Conservation (phyloP, 2,329 filamentous ascomycete species). For the Curvularia sp. region DNA sequence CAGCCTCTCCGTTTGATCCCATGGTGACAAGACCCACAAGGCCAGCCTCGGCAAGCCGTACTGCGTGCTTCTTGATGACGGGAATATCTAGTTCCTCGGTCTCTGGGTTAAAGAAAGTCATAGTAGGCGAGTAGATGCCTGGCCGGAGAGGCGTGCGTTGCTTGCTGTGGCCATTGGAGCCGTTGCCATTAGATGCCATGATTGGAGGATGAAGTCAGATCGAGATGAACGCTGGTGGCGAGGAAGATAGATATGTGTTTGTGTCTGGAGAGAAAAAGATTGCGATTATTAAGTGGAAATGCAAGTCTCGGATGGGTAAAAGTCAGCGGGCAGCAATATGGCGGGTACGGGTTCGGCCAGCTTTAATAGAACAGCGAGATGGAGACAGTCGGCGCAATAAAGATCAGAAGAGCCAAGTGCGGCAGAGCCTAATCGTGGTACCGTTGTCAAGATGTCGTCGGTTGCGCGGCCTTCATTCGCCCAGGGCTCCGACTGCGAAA, state of each 20-base stretch:
- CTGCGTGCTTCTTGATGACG: slow-evolving; percentile 79
- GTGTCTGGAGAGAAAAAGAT: not conserved
- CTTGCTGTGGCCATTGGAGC: slow-evolving; percentile 47
- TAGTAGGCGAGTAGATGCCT: slow-evolving; percentile 86
- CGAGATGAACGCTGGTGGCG: slow-evolving; percentile 2
- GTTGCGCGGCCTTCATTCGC: slow-evolving; percentile 39
- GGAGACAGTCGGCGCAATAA: slow-evolving; percentile 45
- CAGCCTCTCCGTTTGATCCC: slow-evolving; percentile 90
- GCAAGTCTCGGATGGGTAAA: slow-evolving; percentile 25
- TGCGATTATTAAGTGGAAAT: slow-evolving; percentile 7
- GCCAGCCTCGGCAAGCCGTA: slow-evolving; percentile 77
- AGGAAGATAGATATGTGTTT: not conserved
- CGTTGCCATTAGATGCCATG: slow-evolving; percentile 45
- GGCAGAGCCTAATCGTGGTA: slow-evolving; percentile 33
- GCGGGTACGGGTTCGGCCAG: slow-evolving; percentile 41
- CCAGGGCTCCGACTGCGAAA: slow-evolving; percentile 27
- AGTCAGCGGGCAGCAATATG: slow-evolving; percentile 23
- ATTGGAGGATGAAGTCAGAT: slow-evolving; percentile 18
- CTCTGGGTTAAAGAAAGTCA: slow-evolving; percentile 86
- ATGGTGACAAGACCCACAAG: slow-evolving; percentile 84
- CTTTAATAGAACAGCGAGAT: slow-evolving; percentile 50
- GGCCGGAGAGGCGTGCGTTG: slow-evolving; percentile 70
- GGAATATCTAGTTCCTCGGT: slow-evolving; percentile 86
- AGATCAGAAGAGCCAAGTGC: slow-evolving; percentile 38
- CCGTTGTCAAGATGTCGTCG: slow-evolving; percentile 33